phyloP scores from a whole-genome alignment of 2,329 filamentous ascomycete species.

The Claviceps humidiphila region DNA sequence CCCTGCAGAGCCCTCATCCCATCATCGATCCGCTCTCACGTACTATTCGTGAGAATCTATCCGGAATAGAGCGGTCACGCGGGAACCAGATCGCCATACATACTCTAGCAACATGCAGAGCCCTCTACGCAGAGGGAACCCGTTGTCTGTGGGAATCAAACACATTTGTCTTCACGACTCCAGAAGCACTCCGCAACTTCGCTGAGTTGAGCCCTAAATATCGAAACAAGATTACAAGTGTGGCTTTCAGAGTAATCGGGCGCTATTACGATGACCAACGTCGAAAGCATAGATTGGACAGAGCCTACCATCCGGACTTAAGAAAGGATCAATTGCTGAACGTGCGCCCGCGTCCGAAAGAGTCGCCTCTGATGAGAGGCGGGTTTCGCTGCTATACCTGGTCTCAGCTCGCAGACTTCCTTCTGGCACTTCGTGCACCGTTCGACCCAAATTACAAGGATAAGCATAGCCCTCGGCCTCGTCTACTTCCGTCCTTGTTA shows the following conservation, averaged over 20 bases:
- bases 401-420: slow-evolving; percentile 39
- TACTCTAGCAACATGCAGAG: slow-evolving; percentile 37
- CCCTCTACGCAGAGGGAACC: slow-evolving; percentile 35
- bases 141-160: slow-evolving; percentile 39
- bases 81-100: slow-evolving; percentile 38
- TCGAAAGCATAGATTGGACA: slow-evolving; percentile 27
- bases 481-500: slow-evolving; percentile 33
- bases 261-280: slow-evolving; percentile 41
- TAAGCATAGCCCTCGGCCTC: slow-evolving; percentile 23
- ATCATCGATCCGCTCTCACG: slow-evolving; percentile 42
- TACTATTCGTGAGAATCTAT: slow-evolving; percentile 28
- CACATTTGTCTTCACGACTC: slow-evolving; percentile 40
- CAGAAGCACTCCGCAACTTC: slow-evolving; percentile 35
- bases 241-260: slow-evolving; percentile 40
- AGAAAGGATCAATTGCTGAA: slow-evolving; percentile 28
- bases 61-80: slow-evolving; percentile 28
- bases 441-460: slow-evolving; percentile 27
- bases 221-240: slow-evolving; percentile 29
- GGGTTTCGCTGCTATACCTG: slow-evolving; percentile 43
- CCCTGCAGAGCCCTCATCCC: slow-evolving; percentile 33
- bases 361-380: slow-evolving; percentile 32
- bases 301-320: slow-evolving; percentile 29
- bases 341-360: slow-evolving; percentile 29
- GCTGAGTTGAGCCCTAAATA: slow-evolving; percentile 28
- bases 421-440: slow-evolving; percentile 36